Conservation (phyloP, 2,329 filamentous ascomycete genomes). For the Xylariomycetidae sp. region DNA sequence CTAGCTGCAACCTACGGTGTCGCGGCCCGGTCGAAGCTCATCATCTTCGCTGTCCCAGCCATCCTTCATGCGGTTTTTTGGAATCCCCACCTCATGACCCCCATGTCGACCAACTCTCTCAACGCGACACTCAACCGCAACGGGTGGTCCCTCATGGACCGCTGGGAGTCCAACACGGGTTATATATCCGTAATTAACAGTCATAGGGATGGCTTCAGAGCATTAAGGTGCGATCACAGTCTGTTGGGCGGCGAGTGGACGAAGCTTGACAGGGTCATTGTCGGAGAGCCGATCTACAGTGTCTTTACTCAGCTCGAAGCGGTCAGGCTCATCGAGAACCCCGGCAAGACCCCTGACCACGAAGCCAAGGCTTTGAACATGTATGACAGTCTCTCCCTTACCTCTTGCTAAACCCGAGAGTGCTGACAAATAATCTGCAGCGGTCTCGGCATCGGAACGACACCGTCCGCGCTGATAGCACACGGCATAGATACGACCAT, state of each 20-base stretch:
- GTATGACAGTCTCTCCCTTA: no score
- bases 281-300: slow-evolving; percentile 85
- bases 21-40: slow-evolving; percentile 63
- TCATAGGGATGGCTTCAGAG: slow-evolving; percentile 63
- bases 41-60: slow-evolving; percentile 66
- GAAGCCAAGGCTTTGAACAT: slow-evolving; percentile 79
- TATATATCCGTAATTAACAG: slow-evolving; percentile 90
- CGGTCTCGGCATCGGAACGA: slow-evolving; percentile 88
- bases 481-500: slow-evolving; percentile 92
- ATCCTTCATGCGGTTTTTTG: slow-evolving; percentile 65
- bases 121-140: slow-evolving; percentile 62
- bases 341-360: slow-evolving; percentile 50
- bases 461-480: slow-evolving; percentile 76
- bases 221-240: slow-evolving; percentile 91
- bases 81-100: slow-evolving; percentile 69
- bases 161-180: slow-evolving; percentile 81
- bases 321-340: slow-evolving; percentile 69
- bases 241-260: slow-evolving; percentile 91
- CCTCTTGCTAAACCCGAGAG: no score
- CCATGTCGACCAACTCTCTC: slow-evolving; percentile 53
- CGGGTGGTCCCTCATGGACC: slow-evolving; percentile 72
- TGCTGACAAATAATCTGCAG: no score
- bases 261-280: slow-evolving; percentile 44
- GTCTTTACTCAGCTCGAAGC: slow-evolving; percentile 97
- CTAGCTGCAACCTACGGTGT: slow-evolving; percentile 61